A percentile compares a stretch with the other conserved stretches of the same genome.
phyloP scores from a whole-genome alignment of 2,329 filamentous ascomycete species.

The Aspergillus alliaceus region DNA sequence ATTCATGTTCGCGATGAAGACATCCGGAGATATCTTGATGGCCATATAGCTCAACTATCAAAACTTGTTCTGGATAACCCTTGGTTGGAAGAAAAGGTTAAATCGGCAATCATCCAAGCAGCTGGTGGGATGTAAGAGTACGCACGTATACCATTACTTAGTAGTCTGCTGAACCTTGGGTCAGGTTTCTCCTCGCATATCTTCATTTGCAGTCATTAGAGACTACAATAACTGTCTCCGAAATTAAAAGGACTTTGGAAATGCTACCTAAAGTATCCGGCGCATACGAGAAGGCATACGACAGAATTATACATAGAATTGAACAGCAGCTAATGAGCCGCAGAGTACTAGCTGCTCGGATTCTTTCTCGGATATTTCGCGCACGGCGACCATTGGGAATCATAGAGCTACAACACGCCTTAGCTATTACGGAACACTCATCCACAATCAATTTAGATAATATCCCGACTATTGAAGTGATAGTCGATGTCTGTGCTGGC shows the following conservation, averaged over 20 bases:
- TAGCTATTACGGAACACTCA: slow-evolving; percentile 27
- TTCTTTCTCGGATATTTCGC: slow-evolving; percentile 43
- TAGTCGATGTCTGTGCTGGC: slow-evolving; percentile 31
- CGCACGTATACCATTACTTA: slow-evolving; percentile 6
- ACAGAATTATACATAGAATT: slow-evolving; percentile 45
- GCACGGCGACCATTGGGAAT: slow-evolving; percentile 34
- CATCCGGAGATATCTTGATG: slow-evolving; percentile 14
- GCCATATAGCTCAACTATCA: slow-evolving; percentile 18
- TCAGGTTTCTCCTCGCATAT: slow-evolving; percentile 26
- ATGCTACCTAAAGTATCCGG: slow-evolving; percentile 30
- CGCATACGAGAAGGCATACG: slow-evolving; percentile 43
- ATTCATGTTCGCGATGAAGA: slow-evolving; percentile 35
- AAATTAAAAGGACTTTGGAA: slow-evolving; percentile 31
- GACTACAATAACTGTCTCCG: slow-evolving; percentile 3
- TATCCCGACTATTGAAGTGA: slow-evolving; percentile 27
- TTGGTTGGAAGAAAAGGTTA: slow-evolving; percentile 22
- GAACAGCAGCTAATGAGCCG: slow-evolving; percentile 34
- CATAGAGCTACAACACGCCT: slow-evolving; percentile 43
- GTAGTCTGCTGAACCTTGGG: not conserved
- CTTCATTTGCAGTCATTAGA: slow-evolving; percentile 20
- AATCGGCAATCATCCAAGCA: slow-evolving; percentile 22
- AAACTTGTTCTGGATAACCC: slow-evolving; percentile 10
- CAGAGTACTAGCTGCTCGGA: slow-evolving; percentile 37
- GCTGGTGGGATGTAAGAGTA: slow-evolving; percentile 32
- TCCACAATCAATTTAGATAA: not conserved